phyloP scores from a whole-genome alignment of 106 monocot genomes.

The Dendrobium nobile region DNA sequence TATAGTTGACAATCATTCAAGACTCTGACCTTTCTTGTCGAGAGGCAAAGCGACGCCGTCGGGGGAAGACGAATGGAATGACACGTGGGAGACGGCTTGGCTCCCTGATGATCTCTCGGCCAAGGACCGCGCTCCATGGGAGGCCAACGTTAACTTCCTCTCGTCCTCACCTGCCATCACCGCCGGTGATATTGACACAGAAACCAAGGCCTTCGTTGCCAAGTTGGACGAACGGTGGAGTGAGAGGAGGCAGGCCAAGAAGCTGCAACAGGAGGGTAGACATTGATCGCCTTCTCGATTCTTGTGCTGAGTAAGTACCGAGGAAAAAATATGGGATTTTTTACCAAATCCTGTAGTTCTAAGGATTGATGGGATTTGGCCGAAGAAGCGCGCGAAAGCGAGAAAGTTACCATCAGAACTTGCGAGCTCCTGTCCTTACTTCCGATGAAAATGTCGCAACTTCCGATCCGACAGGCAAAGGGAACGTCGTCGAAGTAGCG shows the following conservation, averaged over 20 bases:
- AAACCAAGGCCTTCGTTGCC: slow-evolving; percentile 89
- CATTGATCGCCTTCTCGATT: slow-evolving; percentile 86
- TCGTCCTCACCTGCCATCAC: slow-evolving; percentile 14
- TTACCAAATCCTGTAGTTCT: no score
- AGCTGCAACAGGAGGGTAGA: slow-evolving; percentile 28
- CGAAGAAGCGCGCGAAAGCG: no score
- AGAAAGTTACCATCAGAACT: no score
- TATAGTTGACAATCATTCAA: not conserved
- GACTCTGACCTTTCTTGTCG: not conserved
- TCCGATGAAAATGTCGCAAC: no score
- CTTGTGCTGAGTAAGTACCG: slow-evolving; percentile 63
- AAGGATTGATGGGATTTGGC: no score
- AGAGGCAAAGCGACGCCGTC: not conserved
- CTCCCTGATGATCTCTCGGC: slow-evolving; percentile 47
- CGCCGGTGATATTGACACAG: slow-evolving; percentile 50
- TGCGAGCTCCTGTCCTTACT: no score
- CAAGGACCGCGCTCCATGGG: slow-evolving; percentile 52
- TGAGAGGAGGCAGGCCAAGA: slow-evolving; percentile 47
- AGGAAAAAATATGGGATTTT: no score
- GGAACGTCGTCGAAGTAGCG: no score
- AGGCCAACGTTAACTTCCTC: slow-evolving; percentile 27
- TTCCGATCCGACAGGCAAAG: no score
- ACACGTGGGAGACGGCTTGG: slow-evolving; percentile 93
- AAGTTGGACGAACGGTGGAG: slow-evolving; percentile 96
- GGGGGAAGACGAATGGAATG: slow-evolving; percentile 74